phyloP scores from a whole-genome alignment of 495 filamentous ascomycete genomes.

The Xylaria flabelliformis region DNA sequence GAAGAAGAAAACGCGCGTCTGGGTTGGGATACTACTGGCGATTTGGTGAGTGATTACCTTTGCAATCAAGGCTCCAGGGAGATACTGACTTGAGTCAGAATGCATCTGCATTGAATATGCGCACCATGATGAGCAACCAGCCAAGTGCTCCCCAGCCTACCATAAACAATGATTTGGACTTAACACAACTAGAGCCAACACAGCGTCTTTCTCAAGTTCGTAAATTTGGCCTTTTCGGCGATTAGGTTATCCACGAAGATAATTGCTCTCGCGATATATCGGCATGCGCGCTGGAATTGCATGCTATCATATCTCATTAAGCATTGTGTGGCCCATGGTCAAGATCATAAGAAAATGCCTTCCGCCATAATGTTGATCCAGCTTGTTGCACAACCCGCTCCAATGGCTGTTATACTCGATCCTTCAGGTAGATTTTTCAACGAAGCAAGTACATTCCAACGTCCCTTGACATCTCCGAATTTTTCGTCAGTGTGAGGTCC shows the following conservation, averaged over 20 bases:
- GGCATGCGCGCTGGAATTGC: neutral
- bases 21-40: constrained; percentile 78
- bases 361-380: constrained; percentile 65
- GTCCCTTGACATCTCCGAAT: constrained; percentile 68
- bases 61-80: neutral
- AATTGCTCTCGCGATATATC: neutral
- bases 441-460: constrained; percentile 66
- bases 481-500: constrained; percentile 64
- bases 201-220: constrained; percentile 68
- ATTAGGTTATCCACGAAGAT: constrained; percentile 33
- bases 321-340: neutral
- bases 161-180: constrained; percentile 33
- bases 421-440: constrained; percentile 52
- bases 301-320: neutral
- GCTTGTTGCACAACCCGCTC: constrained; percentile 88
- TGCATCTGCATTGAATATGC: constrained; percentile 46
- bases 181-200: constrained; percentile 64
- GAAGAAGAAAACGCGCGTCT: constrained; percentile 65
- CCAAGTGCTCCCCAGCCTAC: constrained; percentile 38
- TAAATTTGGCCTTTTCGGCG: constrained; percentile 59
- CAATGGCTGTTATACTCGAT: constrained; percentile 60
- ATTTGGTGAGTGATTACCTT: constrained; percentile 48
- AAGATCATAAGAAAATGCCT: constrained; percentile 36
- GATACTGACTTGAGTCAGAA: constrained; percentile 40
- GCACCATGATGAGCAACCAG: constrained; percentile 32